Evolutionary conservation across 768 basidiomycete genomes (phyloP).

Genomic region (Terana coerulea): DNA sequence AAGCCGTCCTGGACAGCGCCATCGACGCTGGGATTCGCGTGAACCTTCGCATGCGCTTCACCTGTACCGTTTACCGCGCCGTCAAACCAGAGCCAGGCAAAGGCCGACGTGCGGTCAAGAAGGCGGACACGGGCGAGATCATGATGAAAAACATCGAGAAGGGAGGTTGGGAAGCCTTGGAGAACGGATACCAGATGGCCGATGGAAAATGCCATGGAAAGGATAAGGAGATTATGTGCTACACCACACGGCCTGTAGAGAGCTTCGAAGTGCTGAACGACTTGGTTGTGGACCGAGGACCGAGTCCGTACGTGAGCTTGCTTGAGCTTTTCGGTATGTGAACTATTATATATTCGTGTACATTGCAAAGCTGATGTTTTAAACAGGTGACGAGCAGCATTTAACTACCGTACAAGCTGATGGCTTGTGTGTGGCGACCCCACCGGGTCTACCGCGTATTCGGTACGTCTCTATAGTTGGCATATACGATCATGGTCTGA

Average conservation of each 20-base stretch:
- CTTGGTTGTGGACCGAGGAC: conserved; percentile 95
- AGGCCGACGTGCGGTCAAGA: conserved; percentile 78
- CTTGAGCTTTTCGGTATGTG: conserved; percentile 92
- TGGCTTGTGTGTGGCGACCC: conserved; percentile 94
- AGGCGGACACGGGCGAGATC: conserved; percentile 92
- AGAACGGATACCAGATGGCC: conserved; percentile 62
- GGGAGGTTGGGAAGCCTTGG: conserved; percentile 95
- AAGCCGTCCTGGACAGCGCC: conserved; percentile 78
- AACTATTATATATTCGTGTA: background rate
- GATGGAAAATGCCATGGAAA: conserved; percentile 44
- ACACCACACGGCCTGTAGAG: conserved; percentile 90
- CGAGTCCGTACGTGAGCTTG: conserved; percentile 94
- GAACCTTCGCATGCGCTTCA: conserved; percentile 98
- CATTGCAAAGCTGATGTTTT: background rate
- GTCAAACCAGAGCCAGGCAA: conserved; percentile 69
- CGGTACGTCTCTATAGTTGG: conserved; percentile 50
- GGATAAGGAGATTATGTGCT: conserved; percentile 99
- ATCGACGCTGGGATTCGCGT: conserved; percentile 94
- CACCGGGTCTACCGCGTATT: conserved; percentile 98
- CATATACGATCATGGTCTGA: too few species aligned
- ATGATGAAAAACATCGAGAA: conserved; percentile 91
- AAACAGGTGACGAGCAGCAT: conserved; percentile 92
- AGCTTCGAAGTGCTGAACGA: conserved; percentile 97
- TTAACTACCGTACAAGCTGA: conserved; percentile 99
- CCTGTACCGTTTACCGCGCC: conserved; percentile 96